A percentile compares a stretch with the other conserved stretches of the same genome.
Conservation (phyloP, 306 rosid genomes). For the Sesbania bispinosa region DNA sequence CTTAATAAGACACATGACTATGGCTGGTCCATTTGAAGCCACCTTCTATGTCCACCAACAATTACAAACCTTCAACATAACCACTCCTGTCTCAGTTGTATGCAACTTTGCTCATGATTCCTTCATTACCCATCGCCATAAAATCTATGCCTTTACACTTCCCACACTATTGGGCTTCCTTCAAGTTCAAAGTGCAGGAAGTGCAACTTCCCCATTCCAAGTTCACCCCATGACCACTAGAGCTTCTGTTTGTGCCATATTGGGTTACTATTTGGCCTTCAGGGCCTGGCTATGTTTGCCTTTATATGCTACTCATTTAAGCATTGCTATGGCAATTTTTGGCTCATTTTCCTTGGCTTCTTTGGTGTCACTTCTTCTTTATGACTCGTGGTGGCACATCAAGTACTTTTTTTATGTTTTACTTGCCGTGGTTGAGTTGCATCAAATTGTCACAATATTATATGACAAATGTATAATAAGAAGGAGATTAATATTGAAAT, state of each 20-base stretch:
- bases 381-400: not conserved
- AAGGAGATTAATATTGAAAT: not conserved
- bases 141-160: slow-evolving; percentile 1
- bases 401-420: not conserved
- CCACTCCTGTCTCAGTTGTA: not conserved
- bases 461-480: not conserved
- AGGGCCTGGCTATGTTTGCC: not conserved
- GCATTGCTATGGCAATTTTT: not conserved
- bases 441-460: not conserved
- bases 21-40: not conserved
- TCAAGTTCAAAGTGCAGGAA: slow-evolving; percentile 18
- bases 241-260: not conserved
- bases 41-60: not conserved
- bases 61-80: slow-evolving; percentile 1
- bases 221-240: not conserved
- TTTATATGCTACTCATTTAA: slow-evolving; percentile 2
- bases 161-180: not conserved
- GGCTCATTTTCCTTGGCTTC: slow-evolving; percentile 9
- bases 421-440: not conserved
- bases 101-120: not conserved
- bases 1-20: too few relatives aligned
- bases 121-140: not conserved
- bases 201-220: slow-evolving; percentile 4
- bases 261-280: not conserved
- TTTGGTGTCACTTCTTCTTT: not conserved